Evolutionary conservation across 129 eudicot species (phyloP).

Genomic region (Flaveria brownii): DNA sequence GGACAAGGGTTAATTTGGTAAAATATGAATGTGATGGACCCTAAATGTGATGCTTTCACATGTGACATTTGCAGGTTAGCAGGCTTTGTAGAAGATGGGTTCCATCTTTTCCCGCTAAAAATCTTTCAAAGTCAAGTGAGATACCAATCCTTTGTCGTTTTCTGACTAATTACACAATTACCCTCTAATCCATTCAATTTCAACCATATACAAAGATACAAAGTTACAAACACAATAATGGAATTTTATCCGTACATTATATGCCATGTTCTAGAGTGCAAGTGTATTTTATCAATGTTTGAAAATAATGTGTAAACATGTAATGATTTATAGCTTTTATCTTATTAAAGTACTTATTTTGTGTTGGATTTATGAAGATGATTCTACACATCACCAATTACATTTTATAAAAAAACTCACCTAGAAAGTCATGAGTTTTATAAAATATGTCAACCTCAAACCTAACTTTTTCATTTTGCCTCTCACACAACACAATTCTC

Average conservation of each 20-base stretch:
- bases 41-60: slow-evolving; percentile 37
- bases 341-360: not conserved
- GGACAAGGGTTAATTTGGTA: slow-evolving; percentile 36
- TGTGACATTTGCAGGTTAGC: slow-evolving; percentile 57
- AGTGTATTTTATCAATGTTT: not conserved
- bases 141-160: slow-evolving; percentile 45
- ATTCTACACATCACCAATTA: not conserved
- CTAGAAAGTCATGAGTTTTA: no score
- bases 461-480: no score
- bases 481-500: no score
- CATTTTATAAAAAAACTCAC: not conserved
- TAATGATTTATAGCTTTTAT: not conserved
- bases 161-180: slow-evolving; percentile 8
- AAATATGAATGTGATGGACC: slow-evolving; percentile 18
- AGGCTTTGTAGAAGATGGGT: slow-evolving; percentile 52
- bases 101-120: slow-evolving; percentile 53
- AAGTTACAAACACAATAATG: not conserved
- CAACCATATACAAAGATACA: not conserved
- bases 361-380: not conserved
- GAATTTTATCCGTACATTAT: not conserved
- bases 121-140: slow-evolving; percentile 47
- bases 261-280: not conserved
- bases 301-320: not conserved
- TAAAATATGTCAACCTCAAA: no score
- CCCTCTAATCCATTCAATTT: not conserved